Evolutionary conservation across 2,329 filamentous ascomycete species (phyloP), one percentile per base, ranked within the genome.

Genomic region (Sporothrix protearum): DNA sequence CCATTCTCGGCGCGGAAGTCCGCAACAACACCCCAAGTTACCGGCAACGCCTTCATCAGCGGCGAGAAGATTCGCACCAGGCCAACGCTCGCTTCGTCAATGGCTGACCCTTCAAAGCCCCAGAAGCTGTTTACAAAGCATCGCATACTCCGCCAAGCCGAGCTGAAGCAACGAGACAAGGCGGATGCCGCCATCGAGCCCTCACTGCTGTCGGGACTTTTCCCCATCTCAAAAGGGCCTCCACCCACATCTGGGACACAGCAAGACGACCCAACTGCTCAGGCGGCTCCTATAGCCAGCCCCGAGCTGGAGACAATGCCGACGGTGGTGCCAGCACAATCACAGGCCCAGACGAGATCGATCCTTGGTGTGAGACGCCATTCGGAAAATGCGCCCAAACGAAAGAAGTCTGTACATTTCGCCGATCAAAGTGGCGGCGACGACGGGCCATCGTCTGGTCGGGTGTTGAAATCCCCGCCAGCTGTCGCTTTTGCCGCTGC

Each of bases 21-120:
- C 0, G 55, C 59, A 14, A 39, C 61, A 9, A 25, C 75, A 76
- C 67, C 79, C 75, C 36, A 78, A 71, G 33, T 66, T n/a, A 53
- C 71, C 8, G 74, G 71, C 16, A 87, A 87, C 71, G 81, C 87
- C 0, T 87, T 87, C 64, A 73, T 77, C 7, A 79, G 79, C 10
- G 85, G 85, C 1, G 84, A 79, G 71, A 77, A 75, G 33, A 78
- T 75, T 39, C 84, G 81, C 73, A 75, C 76, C 25, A 79, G 82
- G 16, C 57, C 71, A 1, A 80, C 74, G 14, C 76, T 87, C 3
- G 76, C 75, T 16, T 80, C 84, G 2, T 78, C 71, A 9, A 82
- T 83, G 72, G 76, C 76, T 16, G 82, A 88, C 76, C 75, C 81
- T 9, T 79, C 75, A 1, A 85, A 80, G 73, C 73, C 77, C 0